A percentile compares a stretch with the other conserved stretches of the same genome.
Conservation (phyloP, 2,329 filamentous ascomycete species). For the Dactylellina haptotyla region DNA sequence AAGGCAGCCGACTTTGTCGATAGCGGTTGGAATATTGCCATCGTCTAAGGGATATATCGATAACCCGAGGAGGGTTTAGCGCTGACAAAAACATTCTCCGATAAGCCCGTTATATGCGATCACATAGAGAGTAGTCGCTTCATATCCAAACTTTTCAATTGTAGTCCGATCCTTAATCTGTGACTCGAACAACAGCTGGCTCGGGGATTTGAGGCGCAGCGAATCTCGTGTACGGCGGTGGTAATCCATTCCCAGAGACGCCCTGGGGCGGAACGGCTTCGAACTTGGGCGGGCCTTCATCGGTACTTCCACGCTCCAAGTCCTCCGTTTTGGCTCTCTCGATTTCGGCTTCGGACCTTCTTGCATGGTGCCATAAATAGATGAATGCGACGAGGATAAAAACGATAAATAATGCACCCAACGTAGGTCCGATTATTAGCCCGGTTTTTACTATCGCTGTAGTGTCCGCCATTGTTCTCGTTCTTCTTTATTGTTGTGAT, state of each 20-base stretch:
- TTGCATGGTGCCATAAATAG: slow-evolving; percentile 45
- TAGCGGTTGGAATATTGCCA: no score
- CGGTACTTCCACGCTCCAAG: slow-evolving; percentile 6
- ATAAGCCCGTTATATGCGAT: no score
- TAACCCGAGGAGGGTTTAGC: no score
- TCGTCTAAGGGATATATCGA: no score
- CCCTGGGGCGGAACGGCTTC: slow-evolving; percentile 24
- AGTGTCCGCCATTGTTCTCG: no score
- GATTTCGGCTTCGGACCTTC: slow-evolving; percentile 22
- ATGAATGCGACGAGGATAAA: slow-evolving; percentile 17
- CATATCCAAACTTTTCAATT: no score
- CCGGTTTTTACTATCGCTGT: slow-evolving; percentile 7
- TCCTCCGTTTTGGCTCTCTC: slow-evolving; percentile 16
- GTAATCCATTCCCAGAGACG: slow-evolving; percentile 1
- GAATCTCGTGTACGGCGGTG: slow-evolving; percentile 40
- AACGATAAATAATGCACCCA: slow-evolving; percentile 26
- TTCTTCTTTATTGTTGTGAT: no score
- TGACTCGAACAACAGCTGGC: slow-evolving; percentile 43
- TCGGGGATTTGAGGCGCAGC: slow-evolving; percentile 18
- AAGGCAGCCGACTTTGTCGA: no score
- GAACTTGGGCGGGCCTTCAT: not conserved
- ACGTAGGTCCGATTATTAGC: slow-evolving; percentile 20
- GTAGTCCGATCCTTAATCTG: no score
- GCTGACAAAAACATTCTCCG: no score
- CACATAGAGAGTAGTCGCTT: no score